Evolutionary conservation across 2,329 filamentous ascomycete species (phyloP), one percentile per base, ranked within the genome.

Genomic region (Aspergillus arachidicola): DNA sequence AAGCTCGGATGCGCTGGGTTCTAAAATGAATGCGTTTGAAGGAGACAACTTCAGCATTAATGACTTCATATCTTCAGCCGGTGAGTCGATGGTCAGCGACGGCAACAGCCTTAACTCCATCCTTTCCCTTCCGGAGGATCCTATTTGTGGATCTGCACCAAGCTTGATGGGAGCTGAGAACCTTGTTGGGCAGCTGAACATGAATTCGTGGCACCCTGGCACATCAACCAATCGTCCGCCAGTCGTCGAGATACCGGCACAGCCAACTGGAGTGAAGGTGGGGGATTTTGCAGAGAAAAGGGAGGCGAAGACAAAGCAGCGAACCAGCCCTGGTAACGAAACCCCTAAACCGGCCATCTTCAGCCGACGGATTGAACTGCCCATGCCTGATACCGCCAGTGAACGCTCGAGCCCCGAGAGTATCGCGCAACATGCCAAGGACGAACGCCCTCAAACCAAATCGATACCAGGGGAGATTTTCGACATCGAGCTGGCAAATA

Each of bases 1-100:
- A 57, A 86, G 82, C 70, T 86, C 86, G 19, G 82, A 81, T 14
- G 74, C 81, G 23, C 73, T 87, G 26, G 80, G 74, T 34, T 60
- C 71, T 30, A 68, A 75, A 43, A 36, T 70, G 11, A 66, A 71
- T 58, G 71, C 68, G 4, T 75, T 73, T 60, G 71, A 74, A 58
- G 69, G 71, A 46, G 73, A 76, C 61, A 69, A 75, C 57, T 73
- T 76, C 61, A 77, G 76, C 63, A 70, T 77, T 55, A 74, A 77
- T 65, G 77, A 78, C 66, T 79, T 77, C 68, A 68, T 73, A 65
- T 79, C 76, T 68, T 78, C 77, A 62, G 67, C 69, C 58, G 76
- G 75, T 77, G 77, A 79, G 75, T 79, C 75, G 70, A 73, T 74
- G 64, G 65, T 69, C 51, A 76, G 70, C 71, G 75, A 75, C 65